A percentile compares a stretch with the other conserved stretches of the same genome.
These are phyloP conservation scores for Boeremia exigua DNA, from an alignment of 2,329 filamentous ascomycete genomes.

Conservation along the genomic window DNA sequence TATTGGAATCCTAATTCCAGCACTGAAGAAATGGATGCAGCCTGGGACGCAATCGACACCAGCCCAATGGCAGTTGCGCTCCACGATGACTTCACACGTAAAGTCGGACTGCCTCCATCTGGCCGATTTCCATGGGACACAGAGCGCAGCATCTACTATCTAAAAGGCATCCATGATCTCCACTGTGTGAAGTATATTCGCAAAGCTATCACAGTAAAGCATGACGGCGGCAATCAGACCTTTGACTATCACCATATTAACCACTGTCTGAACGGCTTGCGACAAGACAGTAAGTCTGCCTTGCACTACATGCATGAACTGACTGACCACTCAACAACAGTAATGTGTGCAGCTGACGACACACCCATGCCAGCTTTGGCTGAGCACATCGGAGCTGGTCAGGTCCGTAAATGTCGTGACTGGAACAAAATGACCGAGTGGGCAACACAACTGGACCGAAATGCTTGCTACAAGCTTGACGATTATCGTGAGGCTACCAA, in stretches of 20 bases:
- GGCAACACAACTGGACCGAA: slow-evolving; percentile 39
- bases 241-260: slow-evolving; percentile 40
- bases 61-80: slow-evolving; percentile 42
- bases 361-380: slow-evolving; percentile 42
- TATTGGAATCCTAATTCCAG: slow-evolving; percentile 42
- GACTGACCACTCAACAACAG: background rate
- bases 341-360: slow-evolving; percentile 45
- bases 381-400: slow-evolving; percentile 35
- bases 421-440: slow-evolving; percentile 42
- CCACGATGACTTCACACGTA: slow-evolving; percentile 33
- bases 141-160: slow-evolving; percentile 43
- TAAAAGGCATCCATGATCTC: slow-evolving; percentile 44
- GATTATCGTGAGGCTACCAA: slow-evolving; percentile 47
- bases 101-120: slow-evolving; percentile 32
- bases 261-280: slow-evolving; percentile 43
- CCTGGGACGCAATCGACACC: slow-evolving; percentile 46
- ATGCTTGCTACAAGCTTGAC: slow-evolving; percentile 43
- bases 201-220: slow-evolving; percentile 41
- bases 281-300: slow-evolving; percentile 32
- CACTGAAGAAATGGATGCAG: slow-evolving; percentile 32
- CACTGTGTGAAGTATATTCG: slow-evolving; percentile 47
- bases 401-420: slow-evolving; percentile 40
- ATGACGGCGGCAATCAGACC: slow-evolving; percentile 27
- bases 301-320: background rate
- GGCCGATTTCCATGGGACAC: slow-evolving; percentile 46